Base-by-base conservation (phyloP, 805 yeast species). In the Spathaspora arborariae region DNA sequence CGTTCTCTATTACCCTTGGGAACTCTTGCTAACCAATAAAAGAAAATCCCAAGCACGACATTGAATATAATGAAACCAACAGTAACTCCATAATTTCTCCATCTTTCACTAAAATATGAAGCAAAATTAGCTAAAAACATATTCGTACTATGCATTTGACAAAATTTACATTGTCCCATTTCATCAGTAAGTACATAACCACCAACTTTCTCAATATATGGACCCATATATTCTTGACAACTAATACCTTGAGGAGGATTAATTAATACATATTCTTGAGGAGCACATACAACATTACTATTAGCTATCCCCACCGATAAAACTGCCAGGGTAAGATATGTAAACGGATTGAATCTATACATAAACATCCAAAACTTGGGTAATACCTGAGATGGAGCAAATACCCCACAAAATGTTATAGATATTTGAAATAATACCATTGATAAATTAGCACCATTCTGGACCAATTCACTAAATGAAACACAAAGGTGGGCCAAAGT, bases 311-410 rank as follows among this genome's bases (percentile, higher is more conserved):
- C 61, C 20, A 59, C 50, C 4, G 63, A 41, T 42, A 64, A 60
- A 53, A 79, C 61, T 34, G 81, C 82, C 77, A 83, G 58, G 45
- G 85, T 67, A 67, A 83, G 73, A 56, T 84, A 85, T 1, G 88
- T 81, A 51, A 83, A 67, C n/a, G 92, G 48, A 81, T 77, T 74
- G n/a, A 72, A 76, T 59, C 90, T 72, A 72, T 84, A 85, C 88
- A 85, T 81, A 73, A 84, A 85, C 36, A 76, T 68, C 90, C 91
- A 80, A 64, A 56, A 70, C 45, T 54, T 56, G 18, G 61, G 67
- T 57, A 56, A 68, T 54, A 53, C 56, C 59, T 48, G 51, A 2
- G 53, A 64, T 7, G 58, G 56, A n/a, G 64, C 66, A 44, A 65
- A 57, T 13, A 64, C 68, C 55, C 70, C 70, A 59, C 68, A 62